A percentile compares a stretch with the other conserved stretches of the same genome.
phyloP scores from a whole-genome alignment of 148 eudicot genomes.

The Persicaria maculosa region DNA sequence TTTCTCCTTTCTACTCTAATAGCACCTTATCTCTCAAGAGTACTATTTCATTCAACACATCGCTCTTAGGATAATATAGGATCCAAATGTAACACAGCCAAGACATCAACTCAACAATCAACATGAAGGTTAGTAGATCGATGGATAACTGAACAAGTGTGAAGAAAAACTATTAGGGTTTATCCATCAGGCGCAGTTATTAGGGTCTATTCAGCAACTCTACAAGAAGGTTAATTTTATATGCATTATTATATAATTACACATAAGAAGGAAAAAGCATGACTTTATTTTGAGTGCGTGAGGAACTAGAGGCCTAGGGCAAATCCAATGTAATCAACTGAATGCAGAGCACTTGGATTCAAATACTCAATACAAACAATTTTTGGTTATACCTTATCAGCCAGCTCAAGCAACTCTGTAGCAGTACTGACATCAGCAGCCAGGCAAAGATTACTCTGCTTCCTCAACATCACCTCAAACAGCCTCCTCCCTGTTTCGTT shows the following conservation, averaged over 20 bases:
- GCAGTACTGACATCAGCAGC: constrained; percentile 91
- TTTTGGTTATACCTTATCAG: constrained; percentile 38
- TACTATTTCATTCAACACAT: not conserved
- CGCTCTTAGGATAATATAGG: not conserved
- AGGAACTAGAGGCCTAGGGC: not conserved
- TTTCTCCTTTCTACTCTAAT: not conserved
- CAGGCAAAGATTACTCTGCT: constrained; percentile 77
- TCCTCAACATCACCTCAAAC: constrained; percentile 74
- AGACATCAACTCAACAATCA: constrained; percentile 3
- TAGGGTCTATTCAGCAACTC: not conserved
- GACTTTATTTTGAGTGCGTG: not conserved
- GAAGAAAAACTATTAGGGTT: not conserved
- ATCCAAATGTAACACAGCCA: not conserved
- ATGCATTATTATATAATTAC: too few relatives aligned
- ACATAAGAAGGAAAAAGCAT: not conserved
- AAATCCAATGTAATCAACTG: not conserved
- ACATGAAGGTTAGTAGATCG: not conserved
- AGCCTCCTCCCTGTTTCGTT: constrained; percentile 66
- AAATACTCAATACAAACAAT: not conserved
- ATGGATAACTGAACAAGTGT: not conserved
- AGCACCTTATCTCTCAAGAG: not conserved
- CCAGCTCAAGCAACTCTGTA: constrained; percentile 71
- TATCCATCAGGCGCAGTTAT: not conserved
- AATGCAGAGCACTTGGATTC: not conserved
- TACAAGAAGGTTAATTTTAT: too few relatives aligned